phyloP scores from a whole-genome alignment of 306 rosid genomes.

The Castanea mollissima region DNA sequence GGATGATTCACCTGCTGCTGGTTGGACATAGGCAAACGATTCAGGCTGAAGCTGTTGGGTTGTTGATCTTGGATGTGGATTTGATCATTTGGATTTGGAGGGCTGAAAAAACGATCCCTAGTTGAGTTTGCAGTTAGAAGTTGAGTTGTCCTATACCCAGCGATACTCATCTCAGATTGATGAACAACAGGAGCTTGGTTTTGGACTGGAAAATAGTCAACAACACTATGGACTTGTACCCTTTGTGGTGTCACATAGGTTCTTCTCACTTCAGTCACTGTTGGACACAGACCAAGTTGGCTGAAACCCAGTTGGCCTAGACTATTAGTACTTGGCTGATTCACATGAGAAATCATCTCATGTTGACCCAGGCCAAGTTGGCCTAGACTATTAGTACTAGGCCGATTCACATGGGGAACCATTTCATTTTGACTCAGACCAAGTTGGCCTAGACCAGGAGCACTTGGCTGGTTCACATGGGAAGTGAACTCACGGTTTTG shows the following conservation, averaged over 20 bases:
- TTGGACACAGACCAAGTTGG: slow-evolving; percentile 4
- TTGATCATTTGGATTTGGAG: not conserved
- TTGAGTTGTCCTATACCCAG: slow-evolving; percentile 10
- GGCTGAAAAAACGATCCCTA: not conserved
- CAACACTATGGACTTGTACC: not conserved
- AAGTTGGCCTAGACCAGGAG: not conserved
- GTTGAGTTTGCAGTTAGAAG: slow-evolving; percentile 1
- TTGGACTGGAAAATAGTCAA: slow-evolving; percentile 3
- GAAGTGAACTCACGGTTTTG: not conserved
- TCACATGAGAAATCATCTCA: not conserved
- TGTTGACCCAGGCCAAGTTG: slow-evolving; percentile 5
- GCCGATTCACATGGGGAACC: not conserved
- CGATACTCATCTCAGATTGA: not conserved
- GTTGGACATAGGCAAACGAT: not conserved
- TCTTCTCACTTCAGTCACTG: not conserved
- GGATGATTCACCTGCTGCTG: not conserved
- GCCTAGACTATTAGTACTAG: not conserved
- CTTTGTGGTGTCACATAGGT: not conserved
- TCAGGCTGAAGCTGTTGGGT: not conserved
- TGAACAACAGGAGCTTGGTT: not conserved
- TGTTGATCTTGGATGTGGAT: not conserved
- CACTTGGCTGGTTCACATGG: not conserved
- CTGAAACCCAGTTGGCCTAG: not conserved
- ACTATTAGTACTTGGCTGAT: not conserved
- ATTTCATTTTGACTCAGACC: not conserved